Percentiles rank a stretch among this genome's conserved stretches.
Conservation (phyloP, 176 grass and related monocot genomes). For the Triticum urartu region DNA sequence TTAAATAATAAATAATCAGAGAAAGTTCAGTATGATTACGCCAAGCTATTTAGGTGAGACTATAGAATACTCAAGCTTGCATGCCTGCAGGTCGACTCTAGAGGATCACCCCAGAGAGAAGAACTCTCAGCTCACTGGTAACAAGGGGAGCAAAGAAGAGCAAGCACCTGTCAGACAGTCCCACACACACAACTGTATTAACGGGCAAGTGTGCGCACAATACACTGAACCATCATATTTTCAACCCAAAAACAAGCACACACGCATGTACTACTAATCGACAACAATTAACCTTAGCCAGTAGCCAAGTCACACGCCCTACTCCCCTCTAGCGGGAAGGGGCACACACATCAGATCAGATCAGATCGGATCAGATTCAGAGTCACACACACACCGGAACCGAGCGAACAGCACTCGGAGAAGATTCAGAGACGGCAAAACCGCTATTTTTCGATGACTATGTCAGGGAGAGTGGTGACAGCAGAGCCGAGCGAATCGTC, state of each 20-base stretch:
- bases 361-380: not conserved
- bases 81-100: no score
- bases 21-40: no score
- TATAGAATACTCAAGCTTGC: no score
- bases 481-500: not conserved
- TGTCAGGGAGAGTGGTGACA: constrained; percentile 16
- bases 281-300: not conserved
- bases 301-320: not conserved
- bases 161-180: not conserved
- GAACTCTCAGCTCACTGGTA: no score
- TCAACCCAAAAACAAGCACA: not conserved
- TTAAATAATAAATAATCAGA: no score
- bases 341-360: not conserved
- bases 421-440: constrained; percentile 18
- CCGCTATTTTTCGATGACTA: constrained; percentile 32
- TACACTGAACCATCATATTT: not conserved
- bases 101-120: no score
- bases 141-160: not conserved
- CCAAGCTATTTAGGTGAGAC: no score
- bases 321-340: not conserved
- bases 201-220: not conserved
- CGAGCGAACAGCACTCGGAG: not conserved
- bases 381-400: not conserved
- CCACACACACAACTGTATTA: not conserved
- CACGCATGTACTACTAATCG: not conserved